Evolutionary conservation across 768 basidiomycete genomes (phyloP).

Genomic region (Leccinum olivaceopallidum): DNA sequence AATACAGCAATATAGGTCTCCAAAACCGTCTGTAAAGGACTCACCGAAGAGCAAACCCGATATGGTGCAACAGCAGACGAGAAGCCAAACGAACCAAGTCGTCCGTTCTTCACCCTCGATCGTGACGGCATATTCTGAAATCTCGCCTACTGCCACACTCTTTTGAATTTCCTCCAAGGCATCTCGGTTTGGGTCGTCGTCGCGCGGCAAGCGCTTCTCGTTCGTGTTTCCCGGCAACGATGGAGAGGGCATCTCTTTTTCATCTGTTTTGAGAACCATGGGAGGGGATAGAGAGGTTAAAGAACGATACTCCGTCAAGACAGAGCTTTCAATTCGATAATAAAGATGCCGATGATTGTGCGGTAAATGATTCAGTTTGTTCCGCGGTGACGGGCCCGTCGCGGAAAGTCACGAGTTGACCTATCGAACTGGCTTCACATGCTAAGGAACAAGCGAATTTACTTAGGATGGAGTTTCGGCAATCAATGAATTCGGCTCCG

Average conservation of each 20-base stretch:
- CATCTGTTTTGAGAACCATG: slow-evolving; percentile 4
- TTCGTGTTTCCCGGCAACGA: not conserved
- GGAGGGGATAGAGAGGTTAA: not conserved
- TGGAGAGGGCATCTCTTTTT: not conserved
- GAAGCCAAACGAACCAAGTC: slow-evolving; percentile 76
- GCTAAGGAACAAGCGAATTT: not conserved
- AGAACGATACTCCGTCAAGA: not conserved
- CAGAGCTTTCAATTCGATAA: not conserved
- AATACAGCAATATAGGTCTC: slow-evolving; percentile 8
- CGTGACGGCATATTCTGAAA: slow-evolving; percentile 58
- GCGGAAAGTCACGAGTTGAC: not conserved
- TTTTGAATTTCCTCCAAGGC: slow-evolving; percentile 20
- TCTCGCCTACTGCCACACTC: slow-evolving; percentile 40
- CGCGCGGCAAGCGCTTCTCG: slow-evolving; percentile 2
- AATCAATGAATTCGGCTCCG: not conserved
- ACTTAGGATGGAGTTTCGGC: not conserved
- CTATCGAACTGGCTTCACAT: not conserved
- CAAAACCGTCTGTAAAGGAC: slow-evolving; percentile 17
- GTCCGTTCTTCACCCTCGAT: slow-evolving; percentile 67
- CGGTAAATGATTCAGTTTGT: not conserved
- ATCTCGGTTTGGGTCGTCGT: not conserved
- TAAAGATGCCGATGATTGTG: not conserved
- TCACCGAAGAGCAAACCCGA: slow-evolving; percentile 75
- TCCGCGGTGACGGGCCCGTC: not conserved
- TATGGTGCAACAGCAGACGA: slow-evolving; percentile 73